A percentile compares a stretch with the other conserved stretches of the same genome.
Evolutionary conservation across 2,329 filamentous ascomycete species (phyloP).

Genomic region (Pseudogymnoascus sp.): DNA sequence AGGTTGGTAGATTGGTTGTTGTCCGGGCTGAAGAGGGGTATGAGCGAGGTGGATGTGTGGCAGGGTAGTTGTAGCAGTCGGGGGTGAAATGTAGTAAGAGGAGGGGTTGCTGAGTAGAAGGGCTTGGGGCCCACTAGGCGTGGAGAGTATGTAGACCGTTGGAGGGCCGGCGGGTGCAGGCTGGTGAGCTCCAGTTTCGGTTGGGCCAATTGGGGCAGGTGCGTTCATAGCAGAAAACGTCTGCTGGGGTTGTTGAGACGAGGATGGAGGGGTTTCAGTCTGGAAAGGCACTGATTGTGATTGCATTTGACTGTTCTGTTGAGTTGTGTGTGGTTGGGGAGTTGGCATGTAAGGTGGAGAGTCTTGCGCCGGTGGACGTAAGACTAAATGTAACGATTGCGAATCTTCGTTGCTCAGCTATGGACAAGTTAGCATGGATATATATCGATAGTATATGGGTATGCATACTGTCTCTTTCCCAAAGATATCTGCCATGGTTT

Average conservation of each 20-base stretch:
- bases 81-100: constrained; percentile 42
- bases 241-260: neutral
- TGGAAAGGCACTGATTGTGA: neutral
- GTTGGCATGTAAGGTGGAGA: neutral
- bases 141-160: constrained; percentile 53
- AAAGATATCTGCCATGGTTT: constrained; percentile 49
- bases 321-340: neutral
- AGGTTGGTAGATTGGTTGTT: neutral
- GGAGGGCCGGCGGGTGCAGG: constrained; percentile 26
- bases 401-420: constrained; percentile 38
- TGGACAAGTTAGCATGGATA: constrained; percentile 17
- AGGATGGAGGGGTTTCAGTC: neutral
- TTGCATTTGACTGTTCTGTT: neutral
- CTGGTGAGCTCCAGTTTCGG: constrained; percentile 15
- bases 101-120: constrained; percentile 46
- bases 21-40: neutral
- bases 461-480: constrained; percentile 43
- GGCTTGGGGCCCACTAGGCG: constrained; percentile 49
- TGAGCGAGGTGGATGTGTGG: constrained; percentile 15
- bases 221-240: constrained; percentile 12
- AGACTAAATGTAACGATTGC: constrained; percentile 46
- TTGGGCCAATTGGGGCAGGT: constrained; percentile 15
- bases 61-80: constrained; percentile 13
- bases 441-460: neutral
- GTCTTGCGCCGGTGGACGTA: constrained; percentile 31